phyloP scores from a whole-genome alignment of 2,329 filamentous ascomycete species.

The Hypoxylon sp. region DNA sequence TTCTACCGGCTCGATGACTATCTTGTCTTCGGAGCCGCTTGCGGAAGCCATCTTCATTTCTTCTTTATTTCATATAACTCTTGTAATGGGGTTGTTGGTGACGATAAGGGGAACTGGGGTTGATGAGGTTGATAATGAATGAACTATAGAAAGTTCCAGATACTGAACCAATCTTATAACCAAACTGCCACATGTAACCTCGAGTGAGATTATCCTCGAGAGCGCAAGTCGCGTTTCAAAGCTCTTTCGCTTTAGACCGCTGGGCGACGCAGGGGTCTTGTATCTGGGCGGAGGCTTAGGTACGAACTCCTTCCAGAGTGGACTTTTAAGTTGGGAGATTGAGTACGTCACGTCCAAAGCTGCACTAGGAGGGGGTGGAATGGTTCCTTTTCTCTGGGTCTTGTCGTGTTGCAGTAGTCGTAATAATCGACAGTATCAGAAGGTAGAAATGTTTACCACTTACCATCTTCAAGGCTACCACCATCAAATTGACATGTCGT shows the following conservation, averaged over 20 bases:
- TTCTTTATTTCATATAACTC: background rate
- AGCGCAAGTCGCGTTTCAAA: conserved; percentile 33
- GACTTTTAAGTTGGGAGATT: background rate
- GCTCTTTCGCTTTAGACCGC: conserved; percentile 7
- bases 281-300: conserved; percentile 33
- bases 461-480: conserved; percentile 22
- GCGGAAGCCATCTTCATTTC: conserved; percentile 23
- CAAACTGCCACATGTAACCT: background rate
- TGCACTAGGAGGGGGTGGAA: conserved; percentile 10
- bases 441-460: conserved; percentile 17
- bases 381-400: background rate
- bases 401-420: background rate
- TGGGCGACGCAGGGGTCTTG: conserved; percentile 6
- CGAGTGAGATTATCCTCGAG: conserved; percentile 16
- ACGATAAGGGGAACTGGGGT: background rate
- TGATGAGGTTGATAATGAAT: background rate
- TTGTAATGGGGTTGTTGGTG: background rate
- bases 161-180: conserved; percentile 26
- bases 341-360: conserved; percentile 16
- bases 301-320: conserved; percentile 7
- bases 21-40: conserved; percentile 23
- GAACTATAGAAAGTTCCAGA: conserved; percentile 15
- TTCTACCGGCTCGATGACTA: conserved; percentile 24
- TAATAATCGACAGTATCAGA: conserved; percentile 7
- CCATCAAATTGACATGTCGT: conserved; percentile 22